Evolutionary conservation across 345 rosid genomes (phyloP).

Genomic region (Eucalyptus tenuipes): DNA sequence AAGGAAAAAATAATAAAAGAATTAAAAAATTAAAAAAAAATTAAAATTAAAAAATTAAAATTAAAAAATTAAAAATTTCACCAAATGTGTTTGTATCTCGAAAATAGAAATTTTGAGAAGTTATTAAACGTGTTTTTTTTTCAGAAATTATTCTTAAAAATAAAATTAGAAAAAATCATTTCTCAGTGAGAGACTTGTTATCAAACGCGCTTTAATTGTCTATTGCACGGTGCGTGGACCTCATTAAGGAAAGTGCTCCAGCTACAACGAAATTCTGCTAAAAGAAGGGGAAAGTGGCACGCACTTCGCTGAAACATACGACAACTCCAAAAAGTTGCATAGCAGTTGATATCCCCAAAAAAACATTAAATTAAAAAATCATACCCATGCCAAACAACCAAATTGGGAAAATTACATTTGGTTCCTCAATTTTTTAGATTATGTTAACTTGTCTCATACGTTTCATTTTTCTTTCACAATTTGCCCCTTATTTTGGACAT

Average conservation of each 20-base stretch:
- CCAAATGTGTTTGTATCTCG: too few species aligned
- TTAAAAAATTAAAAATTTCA: too few species aligned
- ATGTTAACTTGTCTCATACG: not conserved
- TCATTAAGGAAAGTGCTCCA: not conserved
- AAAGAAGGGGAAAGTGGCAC: not conserved
- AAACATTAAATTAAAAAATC: not conserved
- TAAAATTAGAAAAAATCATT: too few species aligned
- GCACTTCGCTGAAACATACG: not conserved
- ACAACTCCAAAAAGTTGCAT: not conserved
- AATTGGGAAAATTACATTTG: not conserved
- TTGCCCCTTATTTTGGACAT: not conserved
- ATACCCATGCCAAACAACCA: not conserved
- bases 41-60: too few species aligned
- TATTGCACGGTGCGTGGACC: not conserved
- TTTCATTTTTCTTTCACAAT: not conserved
- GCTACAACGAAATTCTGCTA: not conserved
- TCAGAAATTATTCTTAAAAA: too few species aligned
- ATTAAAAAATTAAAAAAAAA: too few species aligned
- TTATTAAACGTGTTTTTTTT: too few species aligned
- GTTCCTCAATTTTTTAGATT: not conserved
- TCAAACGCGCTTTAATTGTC: too few species aligned
- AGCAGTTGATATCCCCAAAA: not conserved
- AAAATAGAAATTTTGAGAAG: too few species aligned
- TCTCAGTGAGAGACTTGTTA: too few species aligned
- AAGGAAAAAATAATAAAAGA: too few species aligned